phyloP scores from a whole-genome alignment of 768 basidiomycete species.

The Omphalotus guepiniiformis region DNA sequence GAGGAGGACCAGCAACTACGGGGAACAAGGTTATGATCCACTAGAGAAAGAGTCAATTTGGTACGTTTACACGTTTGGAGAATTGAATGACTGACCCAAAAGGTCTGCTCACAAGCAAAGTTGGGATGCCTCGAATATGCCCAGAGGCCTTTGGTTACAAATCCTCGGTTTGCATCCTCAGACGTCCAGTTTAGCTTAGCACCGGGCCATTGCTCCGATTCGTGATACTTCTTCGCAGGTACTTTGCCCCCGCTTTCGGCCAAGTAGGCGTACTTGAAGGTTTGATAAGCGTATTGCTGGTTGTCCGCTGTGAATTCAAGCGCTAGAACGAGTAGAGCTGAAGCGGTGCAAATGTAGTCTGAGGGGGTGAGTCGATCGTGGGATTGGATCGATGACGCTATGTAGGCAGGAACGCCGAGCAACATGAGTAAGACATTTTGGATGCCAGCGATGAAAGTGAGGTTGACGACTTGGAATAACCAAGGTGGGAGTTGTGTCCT shows the following conservation, averaged over 20 bases:
- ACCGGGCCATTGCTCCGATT: constrained; percentile 55
- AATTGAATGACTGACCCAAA: too few species aligned
- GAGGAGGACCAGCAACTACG: not conserved
- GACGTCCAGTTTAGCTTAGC: constrained; percentile 65
- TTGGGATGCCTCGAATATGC: constrained; percentile 89
- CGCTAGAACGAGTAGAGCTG: constrained; percentile 56
- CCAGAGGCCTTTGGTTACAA: constrained; percentile 83
- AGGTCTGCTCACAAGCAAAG: constrained; percentile 83
- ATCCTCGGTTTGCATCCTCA: constrained; percentile 72
- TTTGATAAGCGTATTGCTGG: constrained; percentile 84
- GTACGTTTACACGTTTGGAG: too few species aligned
- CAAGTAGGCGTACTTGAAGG: constrained; percentile 59
- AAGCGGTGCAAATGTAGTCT: constrained; percentile 57
- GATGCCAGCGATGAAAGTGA: constrained; percentile 70
- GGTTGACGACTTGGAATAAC: constrained; percentile 53
- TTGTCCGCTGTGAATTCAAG: constrained; percentile 87
- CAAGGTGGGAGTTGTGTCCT: constrained; percentile 48
- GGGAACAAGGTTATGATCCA: not conserved
- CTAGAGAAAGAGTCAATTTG: not conserved
- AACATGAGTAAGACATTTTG: constrained; percentile 81
- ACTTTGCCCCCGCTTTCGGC: constrained; percentile 29
- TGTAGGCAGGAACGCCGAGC: constrained; percentile 58
- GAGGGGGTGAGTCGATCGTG: constrained; percentile 47
- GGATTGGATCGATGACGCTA: constrained; percentile 50
- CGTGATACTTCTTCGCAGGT: constrained; percentile 35